Base-by-base conservation (phyloP, 2,329 filamentous ascomycete species). In the Aspergillus japonicus region DNA sequence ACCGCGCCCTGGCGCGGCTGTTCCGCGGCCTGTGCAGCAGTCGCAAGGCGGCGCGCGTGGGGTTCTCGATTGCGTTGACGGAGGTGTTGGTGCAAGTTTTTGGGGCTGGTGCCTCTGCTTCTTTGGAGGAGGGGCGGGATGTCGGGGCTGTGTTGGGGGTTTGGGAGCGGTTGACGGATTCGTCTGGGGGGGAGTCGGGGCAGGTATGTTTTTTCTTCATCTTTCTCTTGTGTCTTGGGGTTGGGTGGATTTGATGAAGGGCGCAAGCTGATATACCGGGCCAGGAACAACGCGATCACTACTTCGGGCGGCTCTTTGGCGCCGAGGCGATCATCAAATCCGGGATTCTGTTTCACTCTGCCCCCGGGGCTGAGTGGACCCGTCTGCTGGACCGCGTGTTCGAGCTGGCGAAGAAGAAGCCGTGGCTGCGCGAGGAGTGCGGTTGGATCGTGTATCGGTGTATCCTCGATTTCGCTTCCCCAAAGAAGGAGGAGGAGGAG, bases 21-120 rank as follows among this genome's bases (percentile, higher is more conserved):
- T 91, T 97, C 73, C 87, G 91, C 57, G 95, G 95, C 47, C 86
- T 98, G 19, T 92, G 93, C 62, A 97, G 92, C 73, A 89, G 92
- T 57, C 88, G 92, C 59, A 96, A 96, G 78, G 91, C 91, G 12
- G 92, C 94, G 19, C 85, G 95, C 26, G 80, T 95, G 54, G 95
- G 95, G 3, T 97, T 96, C 74, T 96, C 92, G 56, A 83, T 97
- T 57, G 94, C 94, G 0, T 79, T 98, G 66, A 89, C 92, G 0
- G 93, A 97, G 75, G 79, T 96, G 8, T 73, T 96, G 49, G 82
- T 85, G 4, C 86, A 94, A 69, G 77, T 93, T 5, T 90, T 89
- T 69, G 85, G 21, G 21, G 21, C 21, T 21, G 21, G 21, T 21
- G 21, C 21, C 2, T 1, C 1, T 23, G 23, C 23, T 23, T 23